Base-by-base conservation (phyloP, 2,329 filamentous ascomycete species). In the Colletotrichum camelliae region DNA sequence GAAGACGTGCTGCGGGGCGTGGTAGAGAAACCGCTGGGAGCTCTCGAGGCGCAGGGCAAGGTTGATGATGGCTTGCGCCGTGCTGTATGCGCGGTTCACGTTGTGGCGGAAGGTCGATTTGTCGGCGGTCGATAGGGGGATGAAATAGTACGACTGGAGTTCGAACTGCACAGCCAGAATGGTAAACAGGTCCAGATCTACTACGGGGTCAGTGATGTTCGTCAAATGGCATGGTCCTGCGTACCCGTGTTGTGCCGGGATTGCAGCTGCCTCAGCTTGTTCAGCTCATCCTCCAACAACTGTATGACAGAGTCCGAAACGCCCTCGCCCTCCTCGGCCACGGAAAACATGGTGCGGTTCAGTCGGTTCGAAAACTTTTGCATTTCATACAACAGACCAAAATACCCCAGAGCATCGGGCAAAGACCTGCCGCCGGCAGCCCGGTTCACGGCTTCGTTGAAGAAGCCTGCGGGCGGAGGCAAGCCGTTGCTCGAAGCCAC, bases 101-200 rank as follows among this genome's bases (percentile, higher is more conserved):
- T 89, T 87, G 65, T 87, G 83, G 74, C 85, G 86, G 71, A 89
- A 83, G 15, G 81, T 83, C 55, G 84, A 85, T 2, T 81, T 80
- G 77, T 80, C 84, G 75, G 82, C 83, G 21, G 83, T 84, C 3
- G 86, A 83, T 0, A 85, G 83, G 4, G 87, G 87, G 77, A 87
- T 84, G 78, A 91, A 88, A 82, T 90, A 90, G 81, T 88, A 90
- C 2, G 84, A 81, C 77, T 91, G 89, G 10, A 91, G 85, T 72
- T 91, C 89, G n/a, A 90, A 84, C 27, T 87, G 85, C 1, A 88
- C 86, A 0, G 88, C 84, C 5, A 90, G 80, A 10, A 89, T 81
- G 65, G 88, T 87, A 78, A 90, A 89, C 18, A 86, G 83, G 68
- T 88, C 87, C 27, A 88, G 80, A 52, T 89, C 88, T 89, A 77